A percentile compares a stretch with the other conserved stretches of the same genome.
phyloP scores from a whole-genome alignment of 2,329 filamentous ascomycete species.

The Fusarium sp. region DNA sequence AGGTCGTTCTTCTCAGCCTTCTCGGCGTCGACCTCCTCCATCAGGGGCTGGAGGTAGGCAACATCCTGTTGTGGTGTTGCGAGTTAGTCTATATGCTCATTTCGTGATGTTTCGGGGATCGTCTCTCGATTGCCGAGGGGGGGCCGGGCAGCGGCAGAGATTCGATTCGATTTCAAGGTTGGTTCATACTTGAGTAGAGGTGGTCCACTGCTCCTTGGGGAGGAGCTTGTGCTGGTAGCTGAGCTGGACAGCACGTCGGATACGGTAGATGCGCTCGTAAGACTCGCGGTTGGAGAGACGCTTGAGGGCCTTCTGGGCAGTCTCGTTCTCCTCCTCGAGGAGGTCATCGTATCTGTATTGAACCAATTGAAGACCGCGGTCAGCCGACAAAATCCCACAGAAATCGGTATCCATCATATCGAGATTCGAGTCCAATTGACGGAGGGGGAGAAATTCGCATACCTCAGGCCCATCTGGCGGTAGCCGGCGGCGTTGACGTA shows the following conservation, averaged over 20 bases:
- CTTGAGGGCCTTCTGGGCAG: conserved; percentile 87
- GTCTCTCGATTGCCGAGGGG: conserved; percentile 37
- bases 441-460: conserved; percentile 50
- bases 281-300: conserved; percentile 89
- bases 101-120: conserved; percentile 25
- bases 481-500: conserved; percentile 91
- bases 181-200: conserved; percentile 61
- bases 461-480: conserved; percentile 92
- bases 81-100: conserved; percentile 32
- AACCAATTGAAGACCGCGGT: conserved; percentile 35
- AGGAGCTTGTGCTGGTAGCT: conserved; percentile 72
- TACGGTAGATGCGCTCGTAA: conserved; percentile 97
- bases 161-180: neutral
- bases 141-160: conserved; percentile 3
- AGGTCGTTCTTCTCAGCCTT: conserved; percentile 64
- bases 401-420: conserved; percentile 3
- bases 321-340: conserved; percentile 90
- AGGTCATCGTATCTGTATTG: conserved; percentile 85
- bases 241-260: conserved; percentile 91
- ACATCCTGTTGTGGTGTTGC: conserved; percentile 55
- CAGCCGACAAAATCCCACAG: conserved; percentile 34
- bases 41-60: conserved; percentile 65
- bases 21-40: conserved; percentile 63
- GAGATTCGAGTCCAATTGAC: conserved; percentile 34
- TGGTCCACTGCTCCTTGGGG: conserved; percentile 70